phyloP scores from a whole-genome alignment of 1,139 yeast genomes.

The Blastobotrys elegans region DNA sequence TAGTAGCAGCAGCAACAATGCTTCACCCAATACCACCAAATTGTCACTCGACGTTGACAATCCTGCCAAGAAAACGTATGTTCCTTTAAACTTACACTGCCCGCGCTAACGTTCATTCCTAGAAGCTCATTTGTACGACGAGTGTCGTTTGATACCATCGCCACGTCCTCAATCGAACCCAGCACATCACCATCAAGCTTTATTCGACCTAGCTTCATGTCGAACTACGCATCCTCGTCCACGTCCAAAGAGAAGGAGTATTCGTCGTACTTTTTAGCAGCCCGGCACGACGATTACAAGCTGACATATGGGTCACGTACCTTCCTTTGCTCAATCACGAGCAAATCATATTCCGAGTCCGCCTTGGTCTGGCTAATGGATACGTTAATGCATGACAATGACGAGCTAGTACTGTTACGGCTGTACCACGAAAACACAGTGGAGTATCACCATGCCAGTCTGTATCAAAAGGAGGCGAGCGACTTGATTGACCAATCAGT shows the following conservation, averaged over 20 bases:
- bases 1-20: neutral
- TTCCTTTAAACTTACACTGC: too few relatives aligned
- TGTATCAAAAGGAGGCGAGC: conserved; percentile 24
- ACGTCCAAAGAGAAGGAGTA: conserved; percentile 16
- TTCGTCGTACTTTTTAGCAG: conserved; percentile 25
- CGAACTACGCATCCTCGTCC: conserved; percentile 5
- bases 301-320: conserved; percentile 24
- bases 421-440: conserved; percentile 16
- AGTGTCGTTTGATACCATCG: conserved; percentile 28
- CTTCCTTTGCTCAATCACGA: conserved; percentile 23
- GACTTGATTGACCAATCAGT: conserved; percentile 19
- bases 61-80: neutral
- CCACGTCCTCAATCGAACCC: conserved; percentile 5
- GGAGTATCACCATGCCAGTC: neutral
- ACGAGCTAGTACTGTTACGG: conserved; percentile 28
- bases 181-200: conserved; percentile 8
- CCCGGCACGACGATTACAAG: conserved; percentile 23
- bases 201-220: conserved; percentile 11
- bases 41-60: neutral
- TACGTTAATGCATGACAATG: conserved; percentile 27
- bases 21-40: neutral
- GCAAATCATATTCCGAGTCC: conserved; percentile 19
- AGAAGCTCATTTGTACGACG: conserved; percentile 21
- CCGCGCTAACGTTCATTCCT: too few relatives aligned
- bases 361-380: conserved; percentile 26